Evolutionary conservation across 2,329 filamentous ascomycete genomes (phyloP), one percentile per base, ranked within the genome.

Genomic region (Scolecobasidium constrictum): DNA sequence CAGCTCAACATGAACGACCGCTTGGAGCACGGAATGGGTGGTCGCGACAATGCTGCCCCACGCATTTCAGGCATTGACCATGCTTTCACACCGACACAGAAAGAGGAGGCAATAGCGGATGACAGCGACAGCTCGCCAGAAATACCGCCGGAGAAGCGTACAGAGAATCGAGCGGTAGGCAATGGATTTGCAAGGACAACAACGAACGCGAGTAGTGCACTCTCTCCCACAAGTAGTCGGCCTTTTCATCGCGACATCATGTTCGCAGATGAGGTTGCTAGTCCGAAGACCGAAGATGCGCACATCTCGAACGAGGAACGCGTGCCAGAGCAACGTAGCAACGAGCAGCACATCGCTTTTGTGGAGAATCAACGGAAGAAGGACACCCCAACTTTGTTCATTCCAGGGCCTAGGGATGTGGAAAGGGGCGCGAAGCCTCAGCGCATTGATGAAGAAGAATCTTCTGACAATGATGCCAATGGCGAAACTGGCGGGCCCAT

Each of bases 341-440:
- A 83, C 35, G 83, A 86, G 43, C 82, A 88, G 47, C 86, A 94
- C 55, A 93, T 95, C 54, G 83, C 83, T 4, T 92, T 96, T 53
- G 60, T 95, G 12, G 78, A 94, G 58, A 81, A 83, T 22, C 90
- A 95, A 58, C 77, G 87, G 28, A 81, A 85, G 44, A 77, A 78
- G 48, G 80, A 83, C 44, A 81, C 78, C 42, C 78, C 80, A 23
- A 78, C 87, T 1, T 66, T 96, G 35, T 81, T 86, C 33, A 96
- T 98, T 52, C 92, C 92, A 0, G 88, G 88, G 16, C 92, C 92
- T 1, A 73, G 88, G 52, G 92, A 96, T 56, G 88, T 83, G 38
- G 92, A 98, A 53, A 77, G 78, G 40, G 92, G 90, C 19, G 72
- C 86, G 47, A 69, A 79, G 7, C 88, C 88, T 3, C 64, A 78